These are phyloP conservation scores for Aspergillus sp. DNA, from an alignment of 2,329 filamentous ascomycete genomes.

Conservation along the genomic window DNA sequence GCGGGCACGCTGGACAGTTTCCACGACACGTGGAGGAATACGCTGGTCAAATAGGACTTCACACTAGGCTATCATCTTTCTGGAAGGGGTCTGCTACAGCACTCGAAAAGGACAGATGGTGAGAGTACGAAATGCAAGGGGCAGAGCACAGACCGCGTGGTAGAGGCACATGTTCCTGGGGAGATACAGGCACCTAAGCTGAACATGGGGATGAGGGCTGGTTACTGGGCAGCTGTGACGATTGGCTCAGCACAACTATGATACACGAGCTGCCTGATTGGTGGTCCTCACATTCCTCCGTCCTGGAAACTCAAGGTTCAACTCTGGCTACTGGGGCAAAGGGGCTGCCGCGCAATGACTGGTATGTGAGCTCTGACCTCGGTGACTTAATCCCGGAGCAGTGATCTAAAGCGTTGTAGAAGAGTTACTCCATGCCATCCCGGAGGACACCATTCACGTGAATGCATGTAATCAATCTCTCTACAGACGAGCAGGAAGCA, in stretches of 20 bases:
- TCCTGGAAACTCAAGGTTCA: constrained; percentile 5
- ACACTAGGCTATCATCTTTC: not conserved
- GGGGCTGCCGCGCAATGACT: constrained; percentile 4
- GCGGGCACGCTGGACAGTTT: not conserved
- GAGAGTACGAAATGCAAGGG: not conserved
- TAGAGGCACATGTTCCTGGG: not conserved
- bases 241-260: constrained; percentile 2
- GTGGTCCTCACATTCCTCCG: constrained; percentile 13
- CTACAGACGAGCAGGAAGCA: constrained; percentile 13
- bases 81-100: not conserved
- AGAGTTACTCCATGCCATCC: not conserved
- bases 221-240: not conserved
- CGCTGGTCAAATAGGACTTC: not conserved
- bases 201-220: not conserved
- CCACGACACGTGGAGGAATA: constrained; percentile 1
- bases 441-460: not conserved
- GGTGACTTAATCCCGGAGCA: not conserved
- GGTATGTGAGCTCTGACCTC: constrained; percentile 15
- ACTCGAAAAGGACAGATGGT: not conserved
- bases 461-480: not conserved
- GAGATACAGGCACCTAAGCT: not conserved
- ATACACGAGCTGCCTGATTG: not conserved
- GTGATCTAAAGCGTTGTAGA: not conserved
- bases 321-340: not conserved
- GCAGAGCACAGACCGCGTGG: constrained; percentile 1